Percentiles rank a stretch among this genome's conserved stretches.
Conservation (phyloP, 352 stramenopile species). For the Phytophthora agathidicida region DNA sequence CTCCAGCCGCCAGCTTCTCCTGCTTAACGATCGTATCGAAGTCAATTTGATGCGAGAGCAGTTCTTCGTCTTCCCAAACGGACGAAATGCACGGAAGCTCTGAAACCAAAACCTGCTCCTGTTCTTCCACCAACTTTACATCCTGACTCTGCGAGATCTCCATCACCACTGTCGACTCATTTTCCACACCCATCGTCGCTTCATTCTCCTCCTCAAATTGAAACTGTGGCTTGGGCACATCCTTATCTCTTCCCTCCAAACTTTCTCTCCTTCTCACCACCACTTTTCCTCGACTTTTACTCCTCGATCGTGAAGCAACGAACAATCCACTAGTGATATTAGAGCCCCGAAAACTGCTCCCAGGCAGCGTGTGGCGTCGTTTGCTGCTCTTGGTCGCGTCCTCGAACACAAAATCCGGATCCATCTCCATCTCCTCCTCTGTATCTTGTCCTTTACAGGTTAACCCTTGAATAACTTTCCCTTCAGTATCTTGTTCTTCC, state of each 20-base stretch:
- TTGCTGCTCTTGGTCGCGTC: conserved; percentile 23
- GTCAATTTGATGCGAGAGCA: conserved; percentile 59
- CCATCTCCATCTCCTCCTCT: conserved; percentile 14
- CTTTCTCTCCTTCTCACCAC: conserved; percentile 19
- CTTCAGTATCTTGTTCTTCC: neutral
- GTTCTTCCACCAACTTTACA: conserved; percentile 1
- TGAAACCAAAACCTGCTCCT: neutral
- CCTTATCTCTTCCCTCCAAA: conserved; percentile 4
- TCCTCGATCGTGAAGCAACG: conserved; percentile 3
- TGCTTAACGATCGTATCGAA: conserved; percentile 37
- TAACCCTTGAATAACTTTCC: neutral
- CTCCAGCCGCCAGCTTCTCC: conserved; percentile 40
- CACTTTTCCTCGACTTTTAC: conserved; percentile 9
- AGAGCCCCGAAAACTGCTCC: conserved; percentile 11
- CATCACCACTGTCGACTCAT: conserved; percentile 5
- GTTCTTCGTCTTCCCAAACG: conserved; percentile 70
- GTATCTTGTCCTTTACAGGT: neutral
- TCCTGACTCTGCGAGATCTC: conserved; percentile 13
- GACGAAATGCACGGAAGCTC: conserved; percentile 19
- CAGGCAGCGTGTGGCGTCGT: conserved; percentile 26
- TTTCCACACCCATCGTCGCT: neutral
- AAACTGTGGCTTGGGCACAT: conserved; percentile 1
- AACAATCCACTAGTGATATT: conserved; percentile 20
- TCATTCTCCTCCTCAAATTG: conserved; percentile 18
- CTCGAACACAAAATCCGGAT: conserved; percentile 57